A percentile compares a stretch with the other conserved stretches of the same genome.
Evolutionary conservation across 2,329 filamentous ascomycete genomes (phyloP).

Genomic region (Trematosphaeria pertusa): DNA sequence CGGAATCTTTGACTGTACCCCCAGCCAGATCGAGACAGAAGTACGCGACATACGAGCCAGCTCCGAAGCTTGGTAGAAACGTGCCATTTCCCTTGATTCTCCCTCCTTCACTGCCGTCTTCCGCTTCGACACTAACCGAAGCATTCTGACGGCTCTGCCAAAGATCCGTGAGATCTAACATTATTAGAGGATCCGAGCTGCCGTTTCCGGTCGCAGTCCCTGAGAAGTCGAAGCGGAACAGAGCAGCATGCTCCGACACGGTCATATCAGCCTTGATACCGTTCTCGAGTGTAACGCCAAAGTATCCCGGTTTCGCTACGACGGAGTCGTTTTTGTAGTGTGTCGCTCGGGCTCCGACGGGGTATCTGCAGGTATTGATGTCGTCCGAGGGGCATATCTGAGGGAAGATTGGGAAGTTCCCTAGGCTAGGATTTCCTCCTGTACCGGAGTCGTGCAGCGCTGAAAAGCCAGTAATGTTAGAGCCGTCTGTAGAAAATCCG

Average conservation of each 20-base stretch:
- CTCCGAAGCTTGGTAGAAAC: constrained; percentile 69
- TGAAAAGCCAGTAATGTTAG: constrained; percentile 53
- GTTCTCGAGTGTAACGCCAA: constrained; percentile 63
- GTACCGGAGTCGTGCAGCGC: constrained; percentile 46
- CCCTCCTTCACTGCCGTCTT: constrained; percentile 19
- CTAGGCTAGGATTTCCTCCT: constrained; percentile 64
- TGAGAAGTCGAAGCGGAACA: constrained; percentile 67
- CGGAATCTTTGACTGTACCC: constrained; percentile 56
- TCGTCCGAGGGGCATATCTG: constrained; percentile 69
- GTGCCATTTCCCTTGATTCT: constrained; percentile 65
- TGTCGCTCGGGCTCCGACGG: constrained; percentile 57
- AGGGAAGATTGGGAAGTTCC: constrained; percentile 76
- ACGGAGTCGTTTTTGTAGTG: constrained; percentile 59
- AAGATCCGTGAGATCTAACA: constrained; percentile 68
- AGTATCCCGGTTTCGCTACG: constrained; percentile 65
- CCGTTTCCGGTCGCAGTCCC: constrained; percentile 30
- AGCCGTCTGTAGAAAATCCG: constrained; percentile 59
- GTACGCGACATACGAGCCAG: constrained; percentile 63
- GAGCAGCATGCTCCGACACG: constrained; percentile 63
- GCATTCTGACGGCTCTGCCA: constrained; percentile 60
- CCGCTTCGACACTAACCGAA: constrained; percentile 60
- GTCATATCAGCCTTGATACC: constrained; percentile 68
- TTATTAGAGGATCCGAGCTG: constrained; percentile 60
- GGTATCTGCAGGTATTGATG: constrained; percentile 65
- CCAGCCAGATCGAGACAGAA: constrained; percentile 69